Conservation (phyloP, 345 rosid genomes). For the Eucalyptus curtisii region DNA sequence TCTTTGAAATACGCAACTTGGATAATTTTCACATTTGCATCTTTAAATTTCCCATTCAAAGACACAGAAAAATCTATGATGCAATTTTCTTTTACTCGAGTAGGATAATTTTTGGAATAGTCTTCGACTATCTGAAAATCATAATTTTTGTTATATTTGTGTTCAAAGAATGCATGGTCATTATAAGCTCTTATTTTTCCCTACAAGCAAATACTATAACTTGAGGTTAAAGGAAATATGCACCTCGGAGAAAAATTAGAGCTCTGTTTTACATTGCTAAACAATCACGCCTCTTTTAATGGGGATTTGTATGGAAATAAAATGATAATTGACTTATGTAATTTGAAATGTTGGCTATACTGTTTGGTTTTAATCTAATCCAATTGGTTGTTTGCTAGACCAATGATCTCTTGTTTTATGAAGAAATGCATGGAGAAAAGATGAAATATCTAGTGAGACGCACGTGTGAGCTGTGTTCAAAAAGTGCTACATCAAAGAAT, state of each 20-base stretch:
- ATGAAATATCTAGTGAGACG: no score
- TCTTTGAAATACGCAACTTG: no score
- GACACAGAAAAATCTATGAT: background rate
- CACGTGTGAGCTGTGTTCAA: no score
- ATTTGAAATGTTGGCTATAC: no score
- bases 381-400: no score
- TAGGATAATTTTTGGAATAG: background rate
- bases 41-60: accelerated
- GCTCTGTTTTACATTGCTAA: background rate
- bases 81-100: background rate
- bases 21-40: no score
- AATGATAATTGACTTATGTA: background rate
- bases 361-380: no score
- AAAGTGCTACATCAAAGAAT: no score
- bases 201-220: background rate
- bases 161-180: background rate
- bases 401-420: no score
- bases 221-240: background rate
- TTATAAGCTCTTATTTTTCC: background rate
- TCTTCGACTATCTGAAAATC: background rate
- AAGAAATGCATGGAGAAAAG: no score
- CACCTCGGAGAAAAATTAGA: background rate
- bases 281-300: background rate
- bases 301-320: background rate
- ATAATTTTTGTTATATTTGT: background rate